These are phyloP conservation scores for Cenchrus fungigraminus DNA, from an alignment of 176 grass and related monocot genomes.

Conservation along the genomic window DNA sequence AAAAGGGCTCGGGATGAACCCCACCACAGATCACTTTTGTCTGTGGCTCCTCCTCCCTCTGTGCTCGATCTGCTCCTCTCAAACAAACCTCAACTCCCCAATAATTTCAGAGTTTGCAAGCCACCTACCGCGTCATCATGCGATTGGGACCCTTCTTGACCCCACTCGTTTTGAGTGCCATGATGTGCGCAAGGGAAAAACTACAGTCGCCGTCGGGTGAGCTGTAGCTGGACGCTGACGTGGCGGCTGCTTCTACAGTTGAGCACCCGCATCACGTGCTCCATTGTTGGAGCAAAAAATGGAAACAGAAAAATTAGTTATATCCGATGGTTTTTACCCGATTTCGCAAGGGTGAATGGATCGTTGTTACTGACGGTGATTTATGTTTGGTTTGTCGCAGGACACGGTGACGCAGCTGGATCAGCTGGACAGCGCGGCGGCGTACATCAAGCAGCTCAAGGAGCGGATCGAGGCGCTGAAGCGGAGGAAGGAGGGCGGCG, in stretches of 20 bases:
- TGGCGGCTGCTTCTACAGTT: too few species aligned
- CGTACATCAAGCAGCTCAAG: constrained; percentile 71
- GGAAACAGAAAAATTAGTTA: too few species aligned
- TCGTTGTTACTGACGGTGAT: not conserved
- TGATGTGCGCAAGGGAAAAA: not conserved
- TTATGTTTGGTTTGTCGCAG: constrained; percentile 9
- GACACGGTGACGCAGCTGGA: constrained; percentile 69
- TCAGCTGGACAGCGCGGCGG: constrained; percentile 67
- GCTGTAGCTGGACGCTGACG: not conserved
- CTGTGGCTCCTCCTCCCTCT: not conserved
- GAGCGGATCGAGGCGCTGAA: constrained; percentile 57
- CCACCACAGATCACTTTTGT: constrained; percentile 14
- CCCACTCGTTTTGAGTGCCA: not conserved
- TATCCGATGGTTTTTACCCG: too few species aligned
- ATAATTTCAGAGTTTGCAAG: not conserved
- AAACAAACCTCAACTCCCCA: not conserved
- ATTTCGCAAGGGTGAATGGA: too few species aligned
- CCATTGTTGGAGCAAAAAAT: too few species aligned
- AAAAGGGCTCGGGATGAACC: not conserved
- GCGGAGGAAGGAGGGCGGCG: constrained; percentile 25
- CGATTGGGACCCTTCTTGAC: not conserved
- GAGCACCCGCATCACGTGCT: too few species aligned
- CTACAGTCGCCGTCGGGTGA: not conserved
- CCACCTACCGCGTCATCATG: not conserved
- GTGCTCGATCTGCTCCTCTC: too few species aligned